Evolutionary conservation across 2,329 filamentous ascomycete genomes (phyloP), one percentile per base, ranked within the genome.

Genomic region (Aulographum hederae): DNA sequence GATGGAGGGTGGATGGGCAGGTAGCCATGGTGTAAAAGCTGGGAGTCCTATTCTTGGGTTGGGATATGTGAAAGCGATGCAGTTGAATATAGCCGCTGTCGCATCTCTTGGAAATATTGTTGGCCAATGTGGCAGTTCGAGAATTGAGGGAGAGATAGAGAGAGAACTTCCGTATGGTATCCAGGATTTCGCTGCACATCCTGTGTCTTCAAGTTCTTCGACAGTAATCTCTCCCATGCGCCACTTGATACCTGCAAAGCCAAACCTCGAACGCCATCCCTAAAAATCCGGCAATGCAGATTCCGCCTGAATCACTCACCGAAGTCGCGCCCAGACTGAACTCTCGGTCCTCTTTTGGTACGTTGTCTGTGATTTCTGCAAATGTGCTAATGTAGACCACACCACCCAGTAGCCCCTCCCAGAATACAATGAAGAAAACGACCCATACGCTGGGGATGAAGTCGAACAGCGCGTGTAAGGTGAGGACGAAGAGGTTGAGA

Each of bases 301-400:
- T 92, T 0, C 89, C 86, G 0, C 61, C 85, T 26, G 80, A 89
- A 50, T 95, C 89, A 47, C 82, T 92, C 26, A 94, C 86, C 17
- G 78, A 91, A 3, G 84, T 89, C 0, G 85, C 86, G 0, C 80
- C 74, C 2, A 98, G 58, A 37, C 81, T 91, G 47, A 95, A 95
- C 54, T 98, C 89, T 4, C 86, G 67, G 32, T 94, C 84, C 19
- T 73, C 68, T 4, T 65, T 59, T 0, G 73, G 71, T 1, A 94
- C 73, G 5, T 74, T 73, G 44, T 94, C 82, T 50, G 82, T 77
- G 38, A 98, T 94, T 48, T 91, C 80, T 0, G 85, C 82, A 53
- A 95, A 98, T 0, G 85, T 93, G 45, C 86, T 92, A 37, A 95
- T 85, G 45, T 98, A 98, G 0, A 95, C 89, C 3, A 82, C 63